phyloP scores from a whole-genome alignment of 1,284 basidiomycete genomes.

The Filobasidium uniguttulatum region DNA sequence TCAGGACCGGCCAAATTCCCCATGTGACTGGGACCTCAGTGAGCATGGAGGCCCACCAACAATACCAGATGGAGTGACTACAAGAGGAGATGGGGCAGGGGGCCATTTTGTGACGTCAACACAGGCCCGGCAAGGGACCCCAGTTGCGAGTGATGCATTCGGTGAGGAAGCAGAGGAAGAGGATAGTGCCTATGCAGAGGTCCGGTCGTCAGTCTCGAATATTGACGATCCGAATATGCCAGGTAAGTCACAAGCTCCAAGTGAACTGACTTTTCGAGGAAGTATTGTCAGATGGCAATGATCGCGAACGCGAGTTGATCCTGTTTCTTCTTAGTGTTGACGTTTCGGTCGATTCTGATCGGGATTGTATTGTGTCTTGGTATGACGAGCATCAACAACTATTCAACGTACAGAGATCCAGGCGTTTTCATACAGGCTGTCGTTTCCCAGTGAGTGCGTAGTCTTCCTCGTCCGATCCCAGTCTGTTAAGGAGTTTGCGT shows the following conservation, averaged over 20 bases:
- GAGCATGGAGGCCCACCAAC: conserved; percentile 35
- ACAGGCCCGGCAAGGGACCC: too few species aligned
- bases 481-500: conserved; percentile 18
- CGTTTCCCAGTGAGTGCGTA: conserved; percentile 48
- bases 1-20: neutral
- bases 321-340: conserved; percentile 52
- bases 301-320: too few species aligned
- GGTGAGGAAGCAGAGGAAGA: too few species aligned
- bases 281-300: too few species aligned
- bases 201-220: conserved; percentile 89
- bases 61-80: conserved; percentile 34
- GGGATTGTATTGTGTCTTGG: conserved; percentile 60
- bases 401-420: conserved; percentile 84
- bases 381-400: conserved; percentile 63
- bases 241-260: conserved; percentile 21
- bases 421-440: conserved; percentile 69
- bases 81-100: conserved; percentile 31
- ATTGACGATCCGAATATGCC: conserved; percentile 96
- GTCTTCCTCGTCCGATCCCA: too few species aligned
- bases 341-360: conserved; percentile 74
- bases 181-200: conserved; percentile 93
- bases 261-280: too few species aligned
- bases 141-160: too few species aligned
- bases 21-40: conserved; percentile 25
- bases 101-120: too few species aligned